Conservation (phyloP, 164 flowering plant genomes). For the Annona cherimola region DNA sequence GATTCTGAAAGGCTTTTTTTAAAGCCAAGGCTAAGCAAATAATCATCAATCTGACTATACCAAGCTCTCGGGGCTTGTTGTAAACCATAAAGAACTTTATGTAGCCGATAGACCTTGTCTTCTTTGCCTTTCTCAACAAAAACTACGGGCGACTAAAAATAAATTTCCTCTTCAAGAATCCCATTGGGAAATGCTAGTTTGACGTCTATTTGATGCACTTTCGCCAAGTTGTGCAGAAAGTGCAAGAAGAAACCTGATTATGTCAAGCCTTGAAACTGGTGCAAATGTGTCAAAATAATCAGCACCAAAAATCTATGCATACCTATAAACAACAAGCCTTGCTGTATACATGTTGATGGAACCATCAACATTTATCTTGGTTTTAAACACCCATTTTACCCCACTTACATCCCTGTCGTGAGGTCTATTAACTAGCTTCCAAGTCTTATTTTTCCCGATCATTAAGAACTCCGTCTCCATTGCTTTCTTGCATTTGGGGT, state of each 20-base stretch:
- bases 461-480: not conserved
- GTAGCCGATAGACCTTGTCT: not conserved
- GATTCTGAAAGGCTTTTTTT: not conserved
- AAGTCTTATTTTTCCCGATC: not conserved
- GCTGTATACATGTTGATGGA: not conserved
- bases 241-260: not conserved
- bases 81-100: not conserved
- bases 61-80: not conserved
- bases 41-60: constrained; percentile 2
- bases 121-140: constrained; percentile 5
- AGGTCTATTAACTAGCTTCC: not conserved
- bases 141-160: not conserved
- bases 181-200: not conserved
- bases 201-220: not conserved
- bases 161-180: not conserved
- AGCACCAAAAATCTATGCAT: not conserved
- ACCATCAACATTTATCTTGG: not conserved
- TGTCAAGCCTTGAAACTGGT: not conserved
- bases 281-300: not conserved
- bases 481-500: not conserved
- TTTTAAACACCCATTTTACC: not conserved
- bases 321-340: not conserved
- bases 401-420: not conserved
- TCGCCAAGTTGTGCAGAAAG: not conserved
- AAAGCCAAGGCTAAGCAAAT: not conserved